A percentile compares a stretch with the other conserved stretches of the same genome.
These are phyloP conservation scores for Puccinia hordei DNA, from an alignment of 1,284 basidiomycete species.

Conservation along the genomic window DNA sequence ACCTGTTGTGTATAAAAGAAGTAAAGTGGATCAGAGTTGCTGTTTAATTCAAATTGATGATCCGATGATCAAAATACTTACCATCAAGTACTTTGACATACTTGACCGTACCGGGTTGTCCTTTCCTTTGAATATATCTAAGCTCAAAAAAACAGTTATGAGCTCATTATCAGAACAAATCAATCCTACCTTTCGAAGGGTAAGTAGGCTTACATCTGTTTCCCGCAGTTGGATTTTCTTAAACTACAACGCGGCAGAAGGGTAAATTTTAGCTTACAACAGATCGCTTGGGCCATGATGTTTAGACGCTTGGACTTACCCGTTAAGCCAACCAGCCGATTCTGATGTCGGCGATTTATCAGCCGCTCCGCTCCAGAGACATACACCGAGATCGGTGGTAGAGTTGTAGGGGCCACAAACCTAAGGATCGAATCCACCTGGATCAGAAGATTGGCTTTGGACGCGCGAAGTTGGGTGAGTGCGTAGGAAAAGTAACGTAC, in stretches of 20 bases:
- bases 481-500: constrained; percentile 6
- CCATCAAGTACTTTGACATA: constrained; percentile 18
- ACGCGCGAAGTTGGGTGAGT: background rate
- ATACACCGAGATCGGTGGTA: constrained; percentile 1
- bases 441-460: background rate
- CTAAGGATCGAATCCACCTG: background rate
- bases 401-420: constrained; percentile 31
- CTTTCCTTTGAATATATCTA: constrained; percentile 40
- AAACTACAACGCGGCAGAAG: background rate
- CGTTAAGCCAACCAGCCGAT: constrained; percentile 35
- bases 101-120: constrained; percentile 18
- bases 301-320: background rate
- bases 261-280: background rate
- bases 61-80: too few species aligned
- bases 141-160: too few species aligned
- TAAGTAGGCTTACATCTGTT: constrained; percentile 25
- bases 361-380: constrained; percentile 24
- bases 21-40: too few species aligned
- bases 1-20: background rate
- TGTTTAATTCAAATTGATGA: too few species aligned
- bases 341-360: background rate
- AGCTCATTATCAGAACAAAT: too few species aligned
- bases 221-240: constrained; percentile 12
- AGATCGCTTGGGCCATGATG: background rate
- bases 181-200: too few species aligned